phyloP scores from a whole-genome alignment of 495 filamentous ascomycete species.

The Penicillium canescens region DNA sequence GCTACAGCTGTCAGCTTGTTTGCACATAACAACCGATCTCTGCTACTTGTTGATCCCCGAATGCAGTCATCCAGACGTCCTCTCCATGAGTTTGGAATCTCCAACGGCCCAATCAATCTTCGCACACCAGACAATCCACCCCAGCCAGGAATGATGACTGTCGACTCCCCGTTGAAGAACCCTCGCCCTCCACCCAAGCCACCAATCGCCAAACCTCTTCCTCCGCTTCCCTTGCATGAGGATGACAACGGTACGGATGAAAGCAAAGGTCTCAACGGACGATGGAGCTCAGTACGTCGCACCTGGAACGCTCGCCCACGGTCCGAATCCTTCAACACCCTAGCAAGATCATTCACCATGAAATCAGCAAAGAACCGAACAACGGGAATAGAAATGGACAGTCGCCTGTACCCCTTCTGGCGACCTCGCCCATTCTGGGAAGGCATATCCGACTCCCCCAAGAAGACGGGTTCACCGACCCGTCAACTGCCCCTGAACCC shows the following conservation, averaged over 20 bases:
- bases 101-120: slow-evolving; percentile 12
- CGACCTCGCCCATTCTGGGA: slow-evolving; percentile 73
- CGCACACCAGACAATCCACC: slow-evolving; percentile 38
- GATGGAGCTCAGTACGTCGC: slow-evolving; percentile 57
- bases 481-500: slow-evolving; percentile 19
- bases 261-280: slow-evolving; percentile 39
- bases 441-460: slow-evolving; percentile 47
- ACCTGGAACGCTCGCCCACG: slow-evolving; percentile 57
- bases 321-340: slow-evolving; percentile 51
- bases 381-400: slow-evolving; percentile 45
- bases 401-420: slow-evolving; percentile 79
- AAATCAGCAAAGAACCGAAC: slow-evolving; percentile 47
- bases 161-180: slow-evolving; percentile 73
- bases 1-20: slow-evolving; percentile 81
- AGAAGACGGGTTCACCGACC: slow-evolving; percentile 15
- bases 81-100: slow-evolving; percentile 22
- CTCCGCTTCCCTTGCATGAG: slow-evolving; percentile 67
- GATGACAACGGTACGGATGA: slow-evolving; percentile 39
- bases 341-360: slow-evolving; percentile 44
- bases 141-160: slow-evolving; percentile 46
- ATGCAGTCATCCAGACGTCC: slow-evolving; percentile 30
- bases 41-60: slow-evolving; percentile 74
- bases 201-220: slow-evolving; percentile 71
- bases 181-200: slow-evolving; percentile 71
- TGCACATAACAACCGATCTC: slow-evolving; percentile 82